phyloP scores from a whole-genome alignment of 228 moss, liverwort and hornwort species.

The Sphagnum fallax region DNA sequence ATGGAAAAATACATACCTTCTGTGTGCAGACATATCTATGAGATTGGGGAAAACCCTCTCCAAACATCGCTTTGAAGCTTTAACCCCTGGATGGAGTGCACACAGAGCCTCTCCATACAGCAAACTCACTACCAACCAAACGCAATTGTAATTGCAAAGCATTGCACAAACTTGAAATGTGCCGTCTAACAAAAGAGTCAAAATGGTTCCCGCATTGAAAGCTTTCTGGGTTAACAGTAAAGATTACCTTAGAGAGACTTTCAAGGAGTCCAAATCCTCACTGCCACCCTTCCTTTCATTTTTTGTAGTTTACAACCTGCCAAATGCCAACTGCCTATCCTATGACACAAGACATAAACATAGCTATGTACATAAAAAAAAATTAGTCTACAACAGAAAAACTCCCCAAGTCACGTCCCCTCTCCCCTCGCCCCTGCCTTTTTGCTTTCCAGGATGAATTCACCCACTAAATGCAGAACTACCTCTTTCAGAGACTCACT shows the following conservation, averaged over 20 bases:
- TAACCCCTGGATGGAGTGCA: no score
- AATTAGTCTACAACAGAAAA: slow-evolving; percentile 85
- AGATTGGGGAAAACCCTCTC: no score
- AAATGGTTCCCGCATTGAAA: no score
- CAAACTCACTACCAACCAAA: no score
- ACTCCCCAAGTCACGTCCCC: slow-evolving; percentile 7
- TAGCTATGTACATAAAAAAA: slow-evolving; percentile 79
- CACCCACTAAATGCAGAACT: slow-evolving; percentile 22
- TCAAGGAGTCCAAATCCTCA: slow-evolving; percentile 5
- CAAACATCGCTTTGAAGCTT: no score
- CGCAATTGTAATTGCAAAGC: no score
- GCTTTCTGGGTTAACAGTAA: no score
- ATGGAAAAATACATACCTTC: no score
- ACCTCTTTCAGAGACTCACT: slow-evolving; percentile 17
- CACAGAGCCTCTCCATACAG: no score
- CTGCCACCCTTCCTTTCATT: slow-evolving; percentile 11
- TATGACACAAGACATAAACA: slow-evolving; percentile 68
- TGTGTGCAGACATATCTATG: no score
- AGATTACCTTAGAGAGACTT: background rate
- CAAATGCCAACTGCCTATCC: slow-evolving; percentile 43
- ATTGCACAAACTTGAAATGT: no score
- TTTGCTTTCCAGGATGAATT: slow-evolving; percentile 27
- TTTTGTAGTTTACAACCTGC: slow-evolving; percentile 55
- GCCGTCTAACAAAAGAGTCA: no score
- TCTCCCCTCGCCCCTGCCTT: slow-evolving; percentile 3